Evolutionary conservation across 805 yeast species (phyloP), one percentile per base, ranked within the genome.

Genomic region (Cyberlindnera xylosilytica): DNA sequence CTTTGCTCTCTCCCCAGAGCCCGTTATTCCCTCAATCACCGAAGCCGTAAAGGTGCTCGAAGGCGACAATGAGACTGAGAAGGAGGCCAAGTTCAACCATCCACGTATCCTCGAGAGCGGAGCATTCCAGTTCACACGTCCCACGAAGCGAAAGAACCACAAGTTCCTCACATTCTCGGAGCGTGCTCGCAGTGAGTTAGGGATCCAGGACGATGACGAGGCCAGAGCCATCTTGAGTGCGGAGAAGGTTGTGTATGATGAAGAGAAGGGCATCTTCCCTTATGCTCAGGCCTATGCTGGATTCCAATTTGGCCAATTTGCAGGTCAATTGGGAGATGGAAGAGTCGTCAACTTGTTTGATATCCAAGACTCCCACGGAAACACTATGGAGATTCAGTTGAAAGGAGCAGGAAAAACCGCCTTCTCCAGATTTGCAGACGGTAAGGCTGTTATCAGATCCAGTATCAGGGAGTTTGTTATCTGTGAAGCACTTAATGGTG

Each of bases 241-340:
- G 1, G 68, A 76, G 30, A 53, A 63, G n/a, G 50, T 74, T 2
- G 54, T 63, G 28, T 66, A 66, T 15, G 69, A 71, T 24, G 57
- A 57, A 8, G 56, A 59, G 6, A 20, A 33, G 30, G 38, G 38
- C 11, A 73, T 84, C 1, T 78, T 78, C 51, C 98, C 99, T 0
- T 91, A 85, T 63, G 78, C 97, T 11, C 90, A 85, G 61, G 87
- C 91, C 0, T 91, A 91, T 62, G 96, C 98, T 2, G 99, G 99
- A 1, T 88, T 83, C 73, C 99, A 91, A 58, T 91, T 93, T 68
- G 98, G 99, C 3, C 79, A 78, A 50, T 91, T 91, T 78, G 97
- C 97, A 0, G 98, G 98, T 2, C 99, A 93, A 62, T 67, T 91
- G 47, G 99, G 99, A 6, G 99, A 91, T 61, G 99, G 99, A 1